phyloP scores from a whole-genome alignment of 1,139 yeast species.

The Hemisphaericaspora xylofermentans region DNA sequence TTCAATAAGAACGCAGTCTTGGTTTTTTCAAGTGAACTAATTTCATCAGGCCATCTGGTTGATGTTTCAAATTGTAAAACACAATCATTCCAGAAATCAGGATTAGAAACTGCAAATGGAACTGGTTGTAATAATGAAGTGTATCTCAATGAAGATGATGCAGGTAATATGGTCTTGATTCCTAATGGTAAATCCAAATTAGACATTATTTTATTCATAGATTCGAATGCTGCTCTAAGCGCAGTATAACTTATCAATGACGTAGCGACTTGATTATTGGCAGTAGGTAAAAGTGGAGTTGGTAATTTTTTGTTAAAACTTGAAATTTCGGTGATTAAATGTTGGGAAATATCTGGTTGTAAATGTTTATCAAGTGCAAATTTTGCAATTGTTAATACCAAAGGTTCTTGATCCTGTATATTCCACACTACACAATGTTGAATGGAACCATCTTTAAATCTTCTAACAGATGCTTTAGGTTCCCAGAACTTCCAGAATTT shows the following conservation, averaged over 20 bases:
- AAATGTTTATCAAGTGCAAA: constrained; percentile 66
- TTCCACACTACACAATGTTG: constrained; percentile 90
- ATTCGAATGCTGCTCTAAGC: constrained; percentile 65
- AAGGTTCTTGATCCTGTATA: constrained; percentile 56
- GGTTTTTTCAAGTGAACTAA: constrained; percentile 79
- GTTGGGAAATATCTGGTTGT: constrained; percentile 43
- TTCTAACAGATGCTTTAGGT: constrained; percentile 73
- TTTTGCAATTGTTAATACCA: constrained; percentile 64
- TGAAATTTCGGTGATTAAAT: constrained; percentile 40
- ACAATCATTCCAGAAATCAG: constrained; percentile 79
- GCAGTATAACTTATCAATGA: constrained; percentile 54
- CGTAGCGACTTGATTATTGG: constrained; percentile 51
- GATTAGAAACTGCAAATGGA: constrained; percentile 74
- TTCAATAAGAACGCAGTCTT: constrained; percentile 86
- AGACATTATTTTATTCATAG: constrained; percentile 53
- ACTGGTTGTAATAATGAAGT: constrained; percentile 77
- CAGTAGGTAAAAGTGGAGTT: constrained; percentile 57
- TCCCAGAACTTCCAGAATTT: constrained; percentile 91
- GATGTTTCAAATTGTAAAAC: constrained; percentile 87
- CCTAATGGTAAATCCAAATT: constrained; percentile 67
- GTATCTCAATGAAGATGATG: constrained; percentile 69
- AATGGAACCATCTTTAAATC: constrained; percentile 88
- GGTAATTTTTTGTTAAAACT: constrained; percentile 56
- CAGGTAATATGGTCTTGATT: constrained; percentile 69
- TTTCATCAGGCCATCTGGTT: constrained; percentile 93